A percentile compares a stretch with the other conserved stretches of the same genome.
phyloP scores from a whole-genome alignment of 164 flowering plant species.

The Litsea cubeba region DNA sequence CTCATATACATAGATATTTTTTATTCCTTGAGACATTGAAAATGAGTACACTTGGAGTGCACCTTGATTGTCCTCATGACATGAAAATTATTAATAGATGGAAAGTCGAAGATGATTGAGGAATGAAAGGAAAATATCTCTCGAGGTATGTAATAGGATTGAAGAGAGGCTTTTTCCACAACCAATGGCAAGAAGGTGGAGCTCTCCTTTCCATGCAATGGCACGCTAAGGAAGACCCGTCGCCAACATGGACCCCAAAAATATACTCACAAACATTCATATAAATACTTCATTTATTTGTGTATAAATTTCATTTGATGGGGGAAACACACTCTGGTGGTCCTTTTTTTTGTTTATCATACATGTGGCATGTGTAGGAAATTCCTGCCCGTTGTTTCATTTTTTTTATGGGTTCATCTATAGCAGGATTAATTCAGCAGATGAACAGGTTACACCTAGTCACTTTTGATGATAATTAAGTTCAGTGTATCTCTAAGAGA shows the following conservation, averaged over 20 bases:
- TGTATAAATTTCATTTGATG: too few relatives aligned
- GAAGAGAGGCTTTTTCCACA: conserved; percentile 4
- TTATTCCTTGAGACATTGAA: conserved; percentile 12
- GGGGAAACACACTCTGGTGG: too few relatives aligned
- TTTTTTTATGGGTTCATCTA: too few relatives aligned
- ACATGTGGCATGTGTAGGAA: too few relatives aligned
- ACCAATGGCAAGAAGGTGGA: conserved; percentile 14
- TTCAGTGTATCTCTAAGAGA: too few relatives aligned
- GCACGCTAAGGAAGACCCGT: conserved; percentile 42
- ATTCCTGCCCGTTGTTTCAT: too few relatives aligned
- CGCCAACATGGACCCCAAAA: conserved; percentile 24
- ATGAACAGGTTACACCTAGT: too few relatives aligned
- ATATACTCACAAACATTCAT: neutral
- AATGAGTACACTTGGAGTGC: conserved; percentile 19
- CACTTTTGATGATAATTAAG: too few relatives aligned
- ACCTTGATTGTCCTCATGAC: conserved; percentile 17
- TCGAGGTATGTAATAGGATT: conserved; percentile 44
- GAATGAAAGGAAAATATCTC: conserved; percentile 69
- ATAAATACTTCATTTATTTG: too few relatives aligned
- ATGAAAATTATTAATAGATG: conserved; percentile 14
- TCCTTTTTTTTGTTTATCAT: too few relatives aligned
- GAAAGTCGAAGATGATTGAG: conserved; percentile 69
- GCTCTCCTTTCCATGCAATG: conserved; percentile 54
- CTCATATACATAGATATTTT: neutral
- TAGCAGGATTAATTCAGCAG: too few relatives aligned